Percentiles rank a stretch among this genome's conserved stretches.
Evolutionary conservation across 768 basidiomycete species (phyloP).

Genomic region (Paxillus involutus): DNA sequence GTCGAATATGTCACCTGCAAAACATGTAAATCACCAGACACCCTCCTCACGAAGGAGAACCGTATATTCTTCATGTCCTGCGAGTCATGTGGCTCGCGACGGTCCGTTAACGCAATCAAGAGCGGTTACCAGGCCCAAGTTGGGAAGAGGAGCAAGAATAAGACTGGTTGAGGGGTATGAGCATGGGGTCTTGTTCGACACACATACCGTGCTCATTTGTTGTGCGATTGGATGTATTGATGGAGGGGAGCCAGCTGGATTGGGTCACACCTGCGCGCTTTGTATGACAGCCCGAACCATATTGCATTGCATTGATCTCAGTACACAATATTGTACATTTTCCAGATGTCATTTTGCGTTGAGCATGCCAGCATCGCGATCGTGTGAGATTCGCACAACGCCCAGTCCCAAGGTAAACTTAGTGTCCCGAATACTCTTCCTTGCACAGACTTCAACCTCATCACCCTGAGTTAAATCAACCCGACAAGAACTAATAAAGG

Average conservation of each 20-base stretch:
- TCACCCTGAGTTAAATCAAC: too few species aligned
- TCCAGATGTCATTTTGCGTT: neutral
- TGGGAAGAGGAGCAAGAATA: conserved; percentile 83
- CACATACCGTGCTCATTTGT: neutral
- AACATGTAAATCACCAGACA: conserved; percentile 99
- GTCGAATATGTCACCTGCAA: conserved; percentile 99
- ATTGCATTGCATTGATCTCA: conserved; percentile 20
- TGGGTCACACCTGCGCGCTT: conserved; percentile 5
- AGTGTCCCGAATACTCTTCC: too few species aligned
- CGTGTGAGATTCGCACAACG: neutral
- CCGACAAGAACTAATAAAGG: neutral
- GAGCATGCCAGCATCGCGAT: neutral
- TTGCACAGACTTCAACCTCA: too few species aligned
- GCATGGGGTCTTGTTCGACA: conserved; percentile 17
- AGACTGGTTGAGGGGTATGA: conserved; percentile 53
- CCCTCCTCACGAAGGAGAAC: conserved; percentile 94
- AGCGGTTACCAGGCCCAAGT: conserved; percentile 98
- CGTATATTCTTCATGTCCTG: conserved; percentile 98
- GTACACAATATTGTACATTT: conserved; percentile 22
- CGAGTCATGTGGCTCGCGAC: conserved; percentile 85
- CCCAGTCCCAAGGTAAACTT: too few species aligned
- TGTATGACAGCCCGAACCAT: conserved; percentile 9
- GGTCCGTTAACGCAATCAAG: conserved; percentile 96
- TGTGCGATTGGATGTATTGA: conserved; percentile 2
- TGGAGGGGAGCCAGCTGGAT: neutral